phyloP scores from a whole-genome alignment of 2,329 filamentous ascomycete genomes.

The Helicocarpus griseus region DNA sequence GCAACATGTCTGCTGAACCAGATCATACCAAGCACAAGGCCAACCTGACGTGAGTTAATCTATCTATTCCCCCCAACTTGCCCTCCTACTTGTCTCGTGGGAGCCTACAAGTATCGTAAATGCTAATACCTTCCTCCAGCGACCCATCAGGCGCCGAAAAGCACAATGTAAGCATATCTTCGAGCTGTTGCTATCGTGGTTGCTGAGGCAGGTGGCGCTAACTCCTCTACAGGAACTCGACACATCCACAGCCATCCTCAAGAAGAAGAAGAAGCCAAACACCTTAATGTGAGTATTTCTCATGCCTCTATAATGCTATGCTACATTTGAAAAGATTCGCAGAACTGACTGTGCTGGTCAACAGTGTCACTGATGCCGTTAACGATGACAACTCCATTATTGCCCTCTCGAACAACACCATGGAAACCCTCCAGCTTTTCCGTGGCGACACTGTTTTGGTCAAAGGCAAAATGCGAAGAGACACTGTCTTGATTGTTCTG shows the following conservation, averaged over 20 bases:
- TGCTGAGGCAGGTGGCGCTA: conserved; percentile 16
- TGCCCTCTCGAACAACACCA: conserved; percentile 93
- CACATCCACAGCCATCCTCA: conserved; percentile 89
- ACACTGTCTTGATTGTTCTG: conserved; percentile 94
- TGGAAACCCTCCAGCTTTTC: conserved; percentile 97
- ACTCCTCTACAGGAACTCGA: conserved; percentile 63
- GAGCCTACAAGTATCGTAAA: not conserved
- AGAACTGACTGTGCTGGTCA: conserved; percentile 24
- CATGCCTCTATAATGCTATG: not conserved
- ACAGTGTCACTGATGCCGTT: conserved; percentile 89
- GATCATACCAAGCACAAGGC: conserved; percentile 68
- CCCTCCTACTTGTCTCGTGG: conserved; percentile 9
- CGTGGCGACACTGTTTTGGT: conserved; percentile 96
- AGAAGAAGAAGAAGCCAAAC: conserved; percentile 99
- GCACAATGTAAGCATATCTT: conserved; percentile 58
- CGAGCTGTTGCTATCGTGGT: conserved; percentile 11
- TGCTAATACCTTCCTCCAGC: conserved; percentile 46
- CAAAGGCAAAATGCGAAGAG: conserved; percentile 99
- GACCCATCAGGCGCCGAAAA: conserved; percentile 81
- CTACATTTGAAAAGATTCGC: not conserved
- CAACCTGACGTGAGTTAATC: conserved; percentile 73
- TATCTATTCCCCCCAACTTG: conserved; percentile 13
- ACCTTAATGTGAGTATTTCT: conserved; percentile 72
- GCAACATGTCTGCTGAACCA: conserved; percentile 62
- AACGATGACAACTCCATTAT: conserved; percentile 99